phyloP scores from a whole-genome alignment of 139 green algal genomes.

The Asterochloris sp. region DNA sequence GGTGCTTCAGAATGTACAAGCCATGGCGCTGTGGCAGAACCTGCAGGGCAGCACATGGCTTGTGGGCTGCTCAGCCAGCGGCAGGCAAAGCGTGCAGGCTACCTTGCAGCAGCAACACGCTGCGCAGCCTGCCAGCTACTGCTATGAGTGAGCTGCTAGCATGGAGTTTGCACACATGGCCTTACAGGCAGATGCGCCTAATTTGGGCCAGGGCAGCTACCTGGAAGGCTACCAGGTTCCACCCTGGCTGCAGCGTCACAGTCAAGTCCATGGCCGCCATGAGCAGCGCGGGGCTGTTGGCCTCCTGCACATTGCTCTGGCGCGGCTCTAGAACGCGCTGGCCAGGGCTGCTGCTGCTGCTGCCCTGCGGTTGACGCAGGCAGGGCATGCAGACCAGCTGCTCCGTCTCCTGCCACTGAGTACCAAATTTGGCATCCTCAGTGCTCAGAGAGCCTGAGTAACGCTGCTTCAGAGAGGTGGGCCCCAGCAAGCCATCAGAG shows the following conservation, averaged over 20 bases:
- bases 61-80: too few relatives aligned
- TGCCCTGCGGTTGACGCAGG: not conserved
- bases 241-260: conserved; percentile 32
- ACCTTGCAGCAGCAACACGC: too few relatives aligned
- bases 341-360: not conserved
- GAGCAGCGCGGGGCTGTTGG: not conserved
- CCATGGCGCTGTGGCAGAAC: conserved; percentile 37
- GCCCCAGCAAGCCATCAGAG: too few relatives aligned
- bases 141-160: too few relatives aligned
- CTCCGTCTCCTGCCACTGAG: conserved; percentile 49
- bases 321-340: not conserved
- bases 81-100: too few relatives aligned
- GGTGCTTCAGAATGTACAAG: conserved; percentile 43
- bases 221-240: conserved; percentile 38
- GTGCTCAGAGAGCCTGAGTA: not conserved
- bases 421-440: conserved; percentile 11
- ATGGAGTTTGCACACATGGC: too few relatives aligned
- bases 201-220: too few relatives aligned
- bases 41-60: not conserved
- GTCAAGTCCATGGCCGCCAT: too few relatives aligned
- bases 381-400: conserved; percentile 32
- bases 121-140: too few relatives aligned
- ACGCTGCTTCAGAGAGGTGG: not conserved
- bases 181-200: too few relatives aligned
- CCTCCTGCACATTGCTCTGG: not conserved